These are phyloP conservation scores for Fusarium sp. DNA, from an alignment of 2,329 filamentous ascomycete genomes.

Conservation along the genomic window DNA sequence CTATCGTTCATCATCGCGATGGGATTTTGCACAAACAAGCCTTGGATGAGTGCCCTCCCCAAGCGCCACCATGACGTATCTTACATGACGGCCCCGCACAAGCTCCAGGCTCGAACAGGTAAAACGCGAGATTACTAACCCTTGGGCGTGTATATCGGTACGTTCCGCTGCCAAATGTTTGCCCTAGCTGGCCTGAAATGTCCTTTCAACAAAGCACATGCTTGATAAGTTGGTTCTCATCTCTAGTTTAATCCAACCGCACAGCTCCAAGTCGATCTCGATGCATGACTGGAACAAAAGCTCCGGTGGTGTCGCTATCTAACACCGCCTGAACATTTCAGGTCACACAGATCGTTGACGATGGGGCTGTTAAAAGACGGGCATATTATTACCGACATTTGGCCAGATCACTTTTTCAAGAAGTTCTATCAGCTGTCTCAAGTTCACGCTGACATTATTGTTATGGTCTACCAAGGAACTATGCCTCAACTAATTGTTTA, in stretches of 20 bases:
- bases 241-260: slow-evolving; percentile 8
- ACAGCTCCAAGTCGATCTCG: slow-evolving; percentile 15
- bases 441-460: background rate
- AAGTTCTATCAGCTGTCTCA: background rate
- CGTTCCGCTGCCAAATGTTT: slow-evolving; percentile 16
- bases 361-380: background rate
- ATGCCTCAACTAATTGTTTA: background rate
- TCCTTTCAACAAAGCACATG: slow-evolving; percentile 22
- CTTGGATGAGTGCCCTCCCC: slow-evolving; percentile 31
- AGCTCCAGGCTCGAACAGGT: slow-evolving; percentile 39
- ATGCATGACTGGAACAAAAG: slow-evolving; percentile 36
- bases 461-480: background rate
- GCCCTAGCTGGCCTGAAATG: background rate
- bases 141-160: background rate
- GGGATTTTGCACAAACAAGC: slow-evolving; percentile 25
- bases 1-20: slow-evolving; percentile 41
- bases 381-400: background rate
- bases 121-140: slow-evolving; percentile 27
- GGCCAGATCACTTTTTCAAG: background rate
- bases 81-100: slow-evolving; percentile 31
- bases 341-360: background rate
- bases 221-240: background rate
- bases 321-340: background rate
- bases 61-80: slow-evolving; percentile 42
- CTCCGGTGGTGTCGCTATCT: slow-evolving; percentile 16